Evolutionary conservation across 495 filamentous ascomycete genomes (phyloP), one percentile per base, ranked within the genome.

Genomic region (Aspergillus saccharolyticus): DNA sequence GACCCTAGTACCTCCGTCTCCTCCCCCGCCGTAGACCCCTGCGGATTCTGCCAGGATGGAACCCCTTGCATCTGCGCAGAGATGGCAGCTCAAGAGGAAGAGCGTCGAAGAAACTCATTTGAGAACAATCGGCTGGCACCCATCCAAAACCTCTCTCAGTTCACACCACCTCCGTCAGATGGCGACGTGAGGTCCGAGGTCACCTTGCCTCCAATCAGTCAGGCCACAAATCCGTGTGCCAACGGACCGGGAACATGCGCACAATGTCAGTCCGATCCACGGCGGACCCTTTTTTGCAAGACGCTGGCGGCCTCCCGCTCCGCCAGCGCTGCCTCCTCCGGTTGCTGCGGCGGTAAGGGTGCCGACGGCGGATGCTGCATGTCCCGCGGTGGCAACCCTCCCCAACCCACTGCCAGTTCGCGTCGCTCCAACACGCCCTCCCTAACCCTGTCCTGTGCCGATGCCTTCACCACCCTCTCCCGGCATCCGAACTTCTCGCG

Each of bases 21-120:
- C 2, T 76, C 74, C n/a, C 70, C 74, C 0, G 69, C 71, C 15
- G 70, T 75, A 22, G 90, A 94, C 50, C 81, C 85, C 10, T 96
- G 90, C 63, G 90, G 90, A n/a, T 95, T 95, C 74, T 96, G 90
- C 69, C 80, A 85, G 61, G 88, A 92, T 52, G 89, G 89, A 16
- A 90, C 86, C 0, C 87, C 89, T 62, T 96, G 90, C 65, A 83
- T 92, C 55, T 96, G 90, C 67, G 89, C 86, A 24, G 89, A 93
- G 54, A 80, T 89, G 66, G 80, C 83, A 9, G 76, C 78, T 4
- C 74, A 77, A 60, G 73, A 70, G 52, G 69, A 76, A 54, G 64
- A 76, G 51, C 70, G 69, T 16, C 63, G 61, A 43, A 64, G 62
- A 42, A 66, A 58, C 52, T 65, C 65, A 9, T 72, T 72, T 55